Conservation (phyloP, 208 protist species). For the Trypanosoma cruzi region DNA sequence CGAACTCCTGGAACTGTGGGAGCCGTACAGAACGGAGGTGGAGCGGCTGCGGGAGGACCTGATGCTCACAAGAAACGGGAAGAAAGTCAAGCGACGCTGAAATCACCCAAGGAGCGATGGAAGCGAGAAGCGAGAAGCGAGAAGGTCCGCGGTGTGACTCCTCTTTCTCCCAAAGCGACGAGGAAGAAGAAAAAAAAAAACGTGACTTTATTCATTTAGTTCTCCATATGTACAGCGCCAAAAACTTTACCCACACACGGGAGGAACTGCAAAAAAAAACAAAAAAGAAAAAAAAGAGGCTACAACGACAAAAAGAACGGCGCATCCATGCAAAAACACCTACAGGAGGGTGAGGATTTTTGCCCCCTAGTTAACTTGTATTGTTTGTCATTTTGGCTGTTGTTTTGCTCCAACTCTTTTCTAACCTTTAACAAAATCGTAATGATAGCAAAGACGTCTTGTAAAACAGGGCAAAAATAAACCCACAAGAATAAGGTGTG, state of each 20-base stretch:
- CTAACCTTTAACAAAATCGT: too few relatives aligned
- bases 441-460: too few relatives aligned
- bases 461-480: not conserved
- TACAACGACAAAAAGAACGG: too few relatives aligned
- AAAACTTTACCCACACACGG: too few relatives aligned
- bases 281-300: too few relatives aligned
- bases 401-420: too few relatives aligned
- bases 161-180: not conserved
- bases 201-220: not conserved
- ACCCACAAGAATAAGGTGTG: not conserved
- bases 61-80: slow-evolving; percentile 48
- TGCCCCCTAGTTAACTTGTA: too few relatives aligned
- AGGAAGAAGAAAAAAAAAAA: not conserved
- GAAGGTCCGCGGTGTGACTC: not conserved
- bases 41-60: slow-evolving; percentile 74
- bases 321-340: too few relatives aligned
- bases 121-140: not conserved
- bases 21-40: slow-evolving; percentile 82
- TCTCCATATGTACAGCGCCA: slow-evolving; percentile 1
- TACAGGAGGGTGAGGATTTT: too few relatives aligned
- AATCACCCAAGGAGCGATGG: not conserved
- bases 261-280: too few relatives aligned
- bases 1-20: slow-evolving; percentile 75
- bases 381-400: too few relatives aligned
- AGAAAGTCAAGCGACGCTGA: slow-evolving; percentile 57